A percentile compares a stretch with the other conserved stretches of the same genome.
Conservation (phyloP, 2,329 filamentous ascomycete species). For the Neofusicoccum laricinum region DNA sequence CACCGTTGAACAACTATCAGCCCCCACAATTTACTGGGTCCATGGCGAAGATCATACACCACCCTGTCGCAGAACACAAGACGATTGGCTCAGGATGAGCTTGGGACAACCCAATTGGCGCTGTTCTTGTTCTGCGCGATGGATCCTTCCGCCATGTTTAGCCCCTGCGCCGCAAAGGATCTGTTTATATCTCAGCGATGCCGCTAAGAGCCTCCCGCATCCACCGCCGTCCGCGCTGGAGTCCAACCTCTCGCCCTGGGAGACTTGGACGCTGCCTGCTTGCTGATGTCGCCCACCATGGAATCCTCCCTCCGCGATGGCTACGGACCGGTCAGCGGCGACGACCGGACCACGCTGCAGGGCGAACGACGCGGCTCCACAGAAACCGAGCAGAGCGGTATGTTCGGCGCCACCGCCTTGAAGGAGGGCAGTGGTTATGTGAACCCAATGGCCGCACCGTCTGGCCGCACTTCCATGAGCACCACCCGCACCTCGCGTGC, state of each 20-base stretch:
- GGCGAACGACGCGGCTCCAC: not conserved
- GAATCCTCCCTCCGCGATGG: not conserved
- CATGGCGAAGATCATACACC: slow-evolving; percentile 1
- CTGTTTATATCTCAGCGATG: not conserved
- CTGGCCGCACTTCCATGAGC: slow-evolving; percentile 10
- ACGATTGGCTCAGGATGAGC: not conserved
- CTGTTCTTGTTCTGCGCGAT: not conserved
- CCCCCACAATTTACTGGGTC: slow-evolving; percentile 9
- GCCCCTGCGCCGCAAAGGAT: not conserved
- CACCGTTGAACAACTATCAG: slow-evolving; percentile 10
- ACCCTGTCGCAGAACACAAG: not conserved
- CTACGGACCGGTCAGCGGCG: slow-evolving; percentile 5
- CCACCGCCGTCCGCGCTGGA: not conserved
- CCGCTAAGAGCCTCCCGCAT: too few relatives aligned
- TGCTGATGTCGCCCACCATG: not conserved
- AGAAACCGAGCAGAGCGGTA: not conserved
- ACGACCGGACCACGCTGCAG: not conserved
- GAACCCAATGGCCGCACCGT: not conserved
- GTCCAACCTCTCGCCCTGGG: not conserved
- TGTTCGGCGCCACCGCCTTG: not conserved
- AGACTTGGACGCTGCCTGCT: too few relatives aligned
- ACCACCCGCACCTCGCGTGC: slow-evolving; percentile 2
- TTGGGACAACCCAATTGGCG: not conserved
- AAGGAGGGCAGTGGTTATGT: not conserved
- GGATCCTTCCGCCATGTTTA: not conserved